Base-by-base conservation (phyloP, 768 basidiomycete species). In the Rhodosporidiobolus odoratus region DNA sequence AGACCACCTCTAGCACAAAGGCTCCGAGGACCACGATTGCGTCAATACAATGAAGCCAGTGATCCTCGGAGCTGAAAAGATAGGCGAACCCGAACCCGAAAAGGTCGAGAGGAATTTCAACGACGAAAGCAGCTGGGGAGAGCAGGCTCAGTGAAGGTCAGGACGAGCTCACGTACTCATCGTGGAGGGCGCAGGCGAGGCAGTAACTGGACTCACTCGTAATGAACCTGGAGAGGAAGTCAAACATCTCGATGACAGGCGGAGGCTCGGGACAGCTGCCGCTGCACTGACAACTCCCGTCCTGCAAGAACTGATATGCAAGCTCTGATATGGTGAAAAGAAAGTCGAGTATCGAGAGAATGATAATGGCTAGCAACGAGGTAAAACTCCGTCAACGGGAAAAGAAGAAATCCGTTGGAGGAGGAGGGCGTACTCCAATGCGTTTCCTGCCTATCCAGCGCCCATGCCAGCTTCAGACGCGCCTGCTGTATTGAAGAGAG, bases 1-100 rank as follows among this genome's bases (percentile, higher is more conserved):
- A 27, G 21, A 41, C 25, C 23, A 63, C 25, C 12, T 66, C 45
- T 45, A 71, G 70, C 0, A 47, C 19, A 35, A 71, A 71, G 7
- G 70, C 61, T 2, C 41, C 57, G 15, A 63, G 41, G 8, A 71
- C 34, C 3, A 71, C 61, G 10, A 63, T 4, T 2, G 61, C 47
- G 50, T 71, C 70, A 41, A 54, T 43, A 1, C 32, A 25, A 16
- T 71, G 70, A 13, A 71, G 62, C 54, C 54, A 62, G 47, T 58
- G 56, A 16, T 58, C 56, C 8, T n/a, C 34, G 15, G 2, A 12
- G 2, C 48, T 32, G 13, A 45, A 6, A 35, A 53, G 63, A n/a
- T 52, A 50, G 21, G 7, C 17, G 7, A n/a, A 16, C 7, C 70
- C 70, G 57, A 66, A 62, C 0, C 48, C 60, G 48, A 45, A 0